A percentile compares a stretch with the other conserved stretches of the same genome.
Conservation (phyloP, 352 stramenopile species). For the Phytophthora chlamydospora region DNA sequence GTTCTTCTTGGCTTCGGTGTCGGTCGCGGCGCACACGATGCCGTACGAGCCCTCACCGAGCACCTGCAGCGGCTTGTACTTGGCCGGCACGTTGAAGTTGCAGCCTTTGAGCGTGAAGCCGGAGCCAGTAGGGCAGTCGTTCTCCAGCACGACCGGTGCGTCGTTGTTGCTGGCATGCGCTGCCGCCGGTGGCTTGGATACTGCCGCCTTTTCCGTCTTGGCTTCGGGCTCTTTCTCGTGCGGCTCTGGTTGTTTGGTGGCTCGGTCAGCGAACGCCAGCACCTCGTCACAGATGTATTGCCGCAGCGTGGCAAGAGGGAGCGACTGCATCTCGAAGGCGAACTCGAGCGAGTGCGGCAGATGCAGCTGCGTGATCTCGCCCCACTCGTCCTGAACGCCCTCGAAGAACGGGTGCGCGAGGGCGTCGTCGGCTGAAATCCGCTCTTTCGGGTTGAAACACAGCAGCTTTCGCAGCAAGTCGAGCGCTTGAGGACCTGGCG, state of each 20-base stretch:
- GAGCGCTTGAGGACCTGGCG: conserved; percentile 45
- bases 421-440: conserved; percentile 90
- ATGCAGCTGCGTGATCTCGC: conserved; percentile 62
- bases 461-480: conserved; percentile 90
- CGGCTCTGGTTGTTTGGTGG: conserved; percentile 18
- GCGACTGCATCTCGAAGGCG: conserved; percentile 78
- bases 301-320: conserved; percentile 69
- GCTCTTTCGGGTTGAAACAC: conserved; percentile 91
- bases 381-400: conserved; percentile 90
- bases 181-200: conserved; percentile 5
- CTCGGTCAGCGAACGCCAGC: conserved; percentile 53
- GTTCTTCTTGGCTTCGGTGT: conserved; percentile 73
- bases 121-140: conserved; percentile 60
- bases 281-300: conserved; percentile 88
- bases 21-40: conserved; percentile 88
- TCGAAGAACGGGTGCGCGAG: conserved; percentile 90
- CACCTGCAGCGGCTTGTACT: conserved; percentile 86
- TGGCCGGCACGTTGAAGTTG: conserved; percentile 83
- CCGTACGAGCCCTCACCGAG: conserved; percentile 94
- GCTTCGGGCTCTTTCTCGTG: conserved; percentile 35
- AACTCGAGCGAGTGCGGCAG: conserved; percentile 84
- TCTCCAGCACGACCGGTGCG: conserved; percentile 40
- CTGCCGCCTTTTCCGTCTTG: conserved; percentile 15
- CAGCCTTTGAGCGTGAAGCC: conserved; percentile 85
- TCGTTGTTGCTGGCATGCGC: conserved; percentile 27